phyloP scores from a whole-genome alignment of 2,329 filamentous ascomycete species.

The Diplodia intermedia region DNA sequence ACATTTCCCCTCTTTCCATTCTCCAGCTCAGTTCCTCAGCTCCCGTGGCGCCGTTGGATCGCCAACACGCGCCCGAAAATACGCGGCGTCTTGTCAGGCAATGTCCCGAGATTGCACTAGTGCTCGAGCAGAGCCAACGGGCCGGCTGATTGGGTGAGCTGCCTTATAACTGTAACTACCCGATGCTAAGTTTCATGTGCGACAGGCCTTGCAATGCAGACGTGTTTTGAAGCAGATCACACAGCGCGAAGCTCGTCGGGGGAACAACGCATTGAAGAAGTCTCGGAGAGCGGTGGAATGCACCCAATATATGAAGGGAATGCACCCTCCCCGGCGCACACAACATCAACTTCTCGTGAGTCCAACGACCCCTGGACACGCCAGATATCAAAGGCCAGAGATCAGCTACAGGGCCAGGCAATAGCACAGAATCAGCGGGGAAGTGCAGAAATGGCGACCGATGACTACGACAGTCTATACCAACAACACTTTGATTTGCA shows the following conservation, averaged over 20 bases:
- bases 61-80: not conserved
- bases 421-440: not conserved
- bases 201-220: not conserved
- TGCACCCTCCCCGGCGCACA: not conserved
- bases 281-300: not conserved
- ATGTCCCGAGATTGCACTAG: not conserved
- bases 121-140: not conserved
- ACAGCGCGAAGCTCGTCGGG: not conserved
- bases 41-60: not conserved
- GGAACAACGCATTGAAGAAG: not conserved
- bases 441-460: not conserved
- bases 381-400: not conserved
- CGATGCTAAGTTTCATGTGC: not conserved
- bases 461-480: not conserved
- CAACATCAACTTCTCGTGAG: not conserved
- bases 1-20: not conserved
- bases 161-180: not conserved
- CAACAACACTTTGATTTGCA: constrained; percentile 5
- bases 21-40: not conserved
- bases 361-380: not conserved
- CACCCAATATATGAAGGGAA: not conserved
- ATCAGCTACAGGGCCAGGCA: not conserved
- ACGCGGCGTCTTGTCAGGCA: not conserved
- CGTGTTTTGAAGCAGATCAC: not conserved
- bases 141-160: not conserved